These are phyloP conservation scores for Dactylellina sp. DNA, from an alignment of 2,329 filamentous ascomycete species.

Conservation along the genomic window DNA sequence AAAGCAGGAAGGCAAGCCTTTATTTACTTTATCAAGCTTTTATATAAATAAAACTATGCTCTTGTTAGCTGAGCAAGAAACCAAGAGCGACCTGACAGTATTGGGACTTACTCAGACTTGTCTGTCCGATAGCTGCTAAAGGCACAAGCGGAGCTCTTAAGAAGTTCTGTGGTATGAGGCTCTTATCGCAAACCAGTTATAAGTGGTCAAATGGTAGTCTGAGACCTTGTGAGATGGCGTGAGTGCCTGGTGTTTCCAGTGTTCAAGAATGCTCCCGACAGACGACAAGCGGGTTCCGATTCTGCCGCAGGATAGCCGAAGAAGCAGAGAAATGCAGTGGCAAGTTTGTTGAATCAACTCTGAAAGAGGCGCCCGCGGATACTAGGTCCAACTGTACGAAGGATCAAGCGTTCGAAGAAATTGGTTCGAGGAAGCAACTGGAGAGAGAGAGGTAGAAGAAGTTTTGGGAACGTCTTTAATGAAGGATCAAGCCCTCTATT, in stretches of 20 bases:
- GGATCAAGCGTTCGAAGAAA: slow-evolving; percentile 16
- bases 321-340: slow-evolving; percentile 4
- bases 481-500: slow-evolving; percentile 53
- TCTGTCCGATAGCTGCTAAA: not conserved
- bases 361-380: slow-evolving; percentile 9
- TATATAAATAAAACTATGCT: not conserved
- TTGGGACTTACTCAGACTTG: slow-evolving; percentile 20
- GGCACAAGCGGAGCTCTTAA: slow-evolving; percentile 2
- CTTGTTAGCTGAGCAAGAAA: slow-evolving; percentile 6
- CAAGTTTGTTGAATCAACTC: not conserved
- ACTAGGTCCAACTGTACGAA: slow-evolving; percentile 11
- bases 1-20: slow-evolving; percentile 15
- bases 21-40: slow-evolving; percentile 8
- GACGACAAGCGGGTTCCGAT: not conserved
- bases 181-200: slow-evolving; percentile 4
- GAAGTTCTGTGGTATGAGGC: slow-evolving; percentile 15
- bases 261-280: slow-evolving; percentile 22
- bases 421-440: slow-evolving; percentile 1
- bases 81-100: not conserved
- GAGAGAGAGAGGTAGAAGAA: slow-evolving; percentile 13
- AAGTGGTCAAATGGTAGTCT: not conserved
- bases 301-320: slow-evolving; percentile 26
- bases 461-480: slow-evolving; percentile 19
- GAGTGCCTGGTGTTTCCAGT: not conserved
- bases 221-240: no score